Base-by-base conservation (phyloP, 2,329 filamentous ascomycete species). In the Aspergillus spinulosporus region DNA sequence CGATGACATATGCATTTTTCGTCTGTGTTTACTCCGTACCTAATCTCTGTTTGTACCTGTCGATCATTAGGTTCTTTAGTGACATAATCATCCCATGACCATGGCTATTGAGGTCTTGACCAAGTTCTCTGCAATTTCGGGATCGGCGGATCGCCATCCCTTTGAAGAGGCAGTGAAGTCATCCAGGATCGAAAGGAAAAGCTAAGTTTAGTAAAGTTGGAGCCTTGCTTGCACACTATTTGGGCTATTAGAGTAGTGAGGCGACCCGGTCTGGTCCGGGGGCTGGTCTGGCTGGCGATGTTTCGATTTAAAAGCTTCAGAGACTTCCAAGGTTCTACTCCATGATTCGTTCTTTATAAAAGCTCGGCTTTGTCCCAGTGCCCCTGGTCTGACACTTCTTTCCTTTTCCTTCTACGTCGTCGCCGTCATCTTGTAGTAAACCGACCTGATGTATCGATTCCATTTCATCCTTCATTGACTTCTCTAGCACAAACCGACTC, bases 171-270 rank as follows among this genome's bases (percentile, higher is more conserved):
- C 37, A 36, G 47, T 52, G 49, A 52, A 52, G 49, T 51, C 49
- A 51, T 51, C 21, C 21, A 21, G 21, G 14, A 11, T 14, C 15
- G 34, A 49, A 49, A 21, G 46, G 15, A 14, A 29, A 36, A 39
- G 34, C 42, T 42, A 50, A 42, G 34, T 45, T 34, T 34, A 28
- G 48, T 37, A 52, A 39, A 52, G 43, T 53, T 57, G 50, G 46
- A 53, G 47, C 55, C 55, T 57, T 56, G 43, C 54, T 51, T 56
- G 48, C 32, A 43, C 14, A 43, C 37, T 46, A 51, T 49, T 51
- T 52, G 43, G 45, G 50, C 43, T 56, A 51, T 46, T 56, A 47
- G 32, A 39, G 31, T 56, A 43, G 49, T 48, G 43, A 53, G 34
- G 42, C 43, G 43, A 53, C 12, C 49, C 49, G 54, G 54, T 52